Base-by-base conservation (phyloP, 805 yeast genomes). In the Wickerhamiella galacta region DNA sequence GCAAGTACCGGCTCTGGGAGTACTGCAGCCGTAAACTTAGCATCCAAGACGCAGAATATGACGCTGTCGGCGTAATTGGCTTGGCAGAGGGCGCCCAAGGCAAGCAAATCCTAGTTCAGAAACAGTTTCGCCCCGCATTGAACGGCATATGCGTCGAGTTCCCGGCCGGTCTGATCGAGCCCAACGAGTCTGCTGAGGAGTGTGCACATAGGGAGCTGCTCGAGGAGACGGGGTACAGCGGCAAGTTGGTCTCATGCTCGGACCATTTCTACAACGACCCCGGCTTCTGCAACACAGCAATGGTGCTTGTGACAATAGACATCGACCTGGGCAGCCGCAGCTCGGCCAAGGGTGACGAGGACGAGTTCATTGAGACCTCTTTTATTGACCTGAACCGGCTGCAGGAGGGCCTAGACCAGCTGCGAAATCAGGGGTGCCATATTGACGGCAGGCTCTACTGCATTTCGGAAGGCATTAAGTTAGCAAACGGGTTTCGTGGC, bases 91-190 rank as follows among this genome's bases (percentile, higher is more conserved):
- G n/a, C n/a, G n/a, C n/a, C n/a, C n/a, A n/a, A n/a, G n/a, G n/a
- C n/a, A n/a, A n/a, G n/a, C n/a, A 68, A 39, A 61, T 57, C 41
- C 66, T 82, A 3, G 57, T 90, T n/a, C 85, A 80, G 49, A 80
- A 79, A 49, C 96, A 87, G 53, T 87, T 76, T 58, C 66, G 98
- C 35, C 95, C 96, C 1, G 95, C 98, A 1, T 76, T 77, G 3
- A 75, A 66, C 33, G 85, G 81, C n/a, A 81, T 87, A 5, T 75
- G 92, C 47, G 72, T 87, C 40, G 98, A 87, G 54, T 66, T 85
- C 51, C 98, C 98, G 1, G 98, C 98, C 1, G 98, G 98, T 0
- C 61, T 87, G 39, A 68, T 90, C 27, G 98, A 90, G 52, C 79
- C 83, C 1, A 65, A 69, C 31, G 96, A 90, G 52, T 52, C 75